Evolutionary conservation across 257 asterid genomes (phyloP).

Genomic region (Petunia secreta): DNA sequence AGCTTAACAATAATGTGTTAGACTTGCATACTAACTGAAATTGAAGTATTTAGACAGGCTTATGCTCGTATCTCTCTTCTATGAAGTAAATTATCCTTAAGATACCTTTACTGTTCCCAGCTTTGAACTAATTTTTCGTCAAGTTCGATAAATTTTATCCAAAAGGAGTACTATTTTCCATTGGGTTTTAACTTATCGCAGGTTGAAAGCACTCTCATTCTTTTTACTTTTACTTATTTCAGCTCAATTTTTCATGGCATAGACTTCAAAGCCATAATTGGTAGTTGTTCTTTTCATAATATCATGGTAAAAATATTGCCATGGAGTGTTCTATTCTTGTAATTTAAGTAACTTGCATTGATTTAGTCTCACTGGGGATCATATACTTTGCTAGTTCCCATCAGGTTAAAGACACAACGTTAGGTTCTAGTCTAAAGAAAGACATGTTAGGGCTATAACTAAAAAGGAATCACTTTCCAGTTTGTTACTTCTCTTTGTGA

Average conservation of each 20-base stretch:
- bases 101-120: neutral
- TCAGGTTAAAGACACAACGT: no score
- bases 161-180: no score
- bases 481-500: no score
- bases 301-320: neutral
- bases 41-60: neutral
- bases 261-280: neutral
- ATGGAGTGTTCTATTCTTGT: neutral
- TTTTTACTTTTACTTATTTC: neutral
- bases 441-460: no score
- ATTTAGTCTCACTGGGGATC: neutral
- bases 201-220: neutral
- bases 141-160: neutral
- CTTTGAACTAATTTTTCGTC: neutral
- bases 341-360: neutral
- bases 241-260: neutral
- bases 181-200: neutral
- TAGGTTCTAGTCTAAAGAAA: no score
- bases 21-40: no score
- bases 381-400: no score
- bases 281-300: no score
- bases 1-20: neutral
- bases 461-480: neutral
- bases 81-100: neutral
- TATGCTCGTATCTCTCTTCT: no score